Percentiles rank a stretch among this genome's conserved stretches.
phyloP scores from a whole-genome alignment of 345 rosid species.

The Brassica juncea region DNA sequence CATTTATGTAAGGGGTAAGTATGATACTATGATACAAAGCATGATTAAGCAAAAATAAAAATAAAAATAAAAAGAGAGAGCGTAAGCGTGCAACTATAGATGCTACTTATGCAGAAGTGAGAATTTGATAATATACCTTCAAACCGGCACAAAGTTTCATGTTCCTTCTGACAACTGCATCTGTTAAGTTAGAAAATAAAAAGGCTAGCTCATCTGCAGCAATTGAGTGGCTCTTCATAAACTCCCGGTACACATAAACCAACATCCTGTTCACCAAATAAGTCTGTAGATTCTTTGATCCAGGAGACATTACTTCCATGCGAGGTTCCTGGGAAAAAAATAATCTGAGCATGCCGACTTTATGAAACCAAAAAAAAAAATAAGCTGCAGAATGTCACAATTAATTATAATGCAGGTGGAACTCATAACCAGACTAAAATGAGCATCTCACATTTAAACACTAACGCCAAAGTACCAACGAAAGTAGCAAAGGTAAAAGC shows the following conservation, averaged over 20 bases:
- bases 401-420: conserved; percentile 14
- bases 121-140: conserved; percentile 54
- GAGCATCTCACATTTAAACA: conserved; percentile 3
- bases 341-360: conserved; percentile 5
- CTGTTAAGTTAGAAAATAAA: conserved; percentile 70
- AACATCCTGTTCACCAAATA: conserved; percentile 72
- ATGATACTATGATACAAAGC: conserved; percentile 10
- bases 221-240: conserved; percentile 68
- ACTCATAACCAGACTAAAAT: conserved; percentile 20
- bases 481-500: conserved; percentile 15
- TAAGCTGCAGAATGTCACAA: conserved; percentile 14
- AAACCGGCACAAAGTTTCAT: conserved; percentile 68
- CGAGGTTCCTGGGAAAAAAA: conserved; percentile 78
- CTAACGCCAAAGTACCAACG: neutral
- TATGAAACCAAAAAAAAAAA: conserved; percentile 11
- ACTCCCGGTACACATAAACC: conserved; percentile 80
- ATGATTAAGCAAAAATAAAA: conserved; percentile 40
- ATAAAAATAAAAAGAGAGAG: neutral
- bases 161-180: conserved; percentile 65
- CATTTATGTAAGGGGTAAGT: conserved; percentile 31
- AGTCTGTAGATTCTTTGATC: conserved; percentile 74
- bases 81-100: conserved; percentile 11
- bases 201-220: conserved; percentile 67
- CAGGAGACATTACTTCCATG: conserved; percentile 90
- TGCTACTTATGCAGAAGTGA: conserved; percentile 1